Evolutionary conservation across 2,329 filamentous ascomycete species (phyloP).

Genomic region (Beauveria asiatica): DNA sequence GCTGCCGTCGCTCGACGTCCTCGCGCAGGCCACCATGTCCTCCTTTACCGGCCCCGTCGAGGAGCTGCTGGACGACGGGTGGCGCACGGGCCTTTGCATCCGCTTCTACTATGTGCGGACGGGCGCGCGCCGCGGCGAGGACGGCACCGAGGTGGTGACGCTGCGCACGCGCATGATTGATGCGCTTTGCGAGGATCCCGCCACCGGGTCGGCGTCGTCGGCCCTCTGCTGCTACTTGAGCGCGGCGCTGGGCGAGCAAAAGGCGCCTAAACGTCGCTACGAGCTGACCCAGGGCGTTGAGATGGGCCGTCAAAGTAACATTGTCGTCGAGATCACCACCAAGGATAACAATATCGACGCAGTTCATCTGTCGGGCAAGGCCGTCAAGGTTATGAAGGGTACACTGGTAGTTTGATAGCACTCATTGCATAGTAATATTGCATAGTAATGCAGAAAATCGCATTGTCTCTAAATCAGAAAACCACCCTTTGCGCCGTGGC

Average conservation of each 20-base stretch:
- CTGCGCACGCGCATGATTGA: constrained; percentile 56
- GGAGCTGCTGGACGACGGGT: constrained; percentile 43
- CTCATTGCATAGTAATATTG: background rate
- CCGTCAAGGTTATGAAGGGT: constrained; percentile 28
- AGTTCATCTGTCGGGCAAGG: constrained; percentile 27
- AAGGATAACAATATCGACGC: constrained; percentile 22
- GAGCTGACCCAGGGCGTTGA: constrained; percentile 58
- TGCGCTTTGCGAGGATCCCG: constrained; percentile 45
- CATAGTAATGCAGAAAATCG: background rate
- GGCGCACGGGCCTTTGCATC: constrained; percentile 44
- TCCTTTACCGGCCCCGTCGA: constrained; percentile 24
- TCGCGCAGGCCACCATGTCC: constrained; percentile 34
- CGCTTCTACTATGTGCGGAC: constrained; percentile 52
- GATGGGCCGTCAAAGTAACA: constrained; percentile 52
- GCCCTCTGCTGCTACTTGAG: constrained; percentile 48
- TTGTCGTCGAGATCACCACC: constrained; percentile 36
- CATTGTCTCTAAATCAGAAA: background rate
- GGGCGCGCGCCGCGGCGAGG: constrained; percentile 19
- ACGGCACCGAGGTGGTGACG: constrained; percentile 20
- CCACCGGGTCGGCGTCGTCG: constrained; percentile 54
- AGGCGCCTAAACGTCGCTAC: constrained; percentile 31
- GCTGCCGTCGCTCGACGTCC: constrained; percentile 49
- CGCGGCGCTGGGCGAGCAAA: constrained; percentile 26
- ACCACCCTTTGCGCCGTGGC: constrained; percentile 16
- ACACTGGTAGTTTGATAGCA: constrained; percentile 19